phyloP scores from a whole-genome alignment of 495 filamentous ascomycete genomes.

The Cairneyella variabilis region DNA sequence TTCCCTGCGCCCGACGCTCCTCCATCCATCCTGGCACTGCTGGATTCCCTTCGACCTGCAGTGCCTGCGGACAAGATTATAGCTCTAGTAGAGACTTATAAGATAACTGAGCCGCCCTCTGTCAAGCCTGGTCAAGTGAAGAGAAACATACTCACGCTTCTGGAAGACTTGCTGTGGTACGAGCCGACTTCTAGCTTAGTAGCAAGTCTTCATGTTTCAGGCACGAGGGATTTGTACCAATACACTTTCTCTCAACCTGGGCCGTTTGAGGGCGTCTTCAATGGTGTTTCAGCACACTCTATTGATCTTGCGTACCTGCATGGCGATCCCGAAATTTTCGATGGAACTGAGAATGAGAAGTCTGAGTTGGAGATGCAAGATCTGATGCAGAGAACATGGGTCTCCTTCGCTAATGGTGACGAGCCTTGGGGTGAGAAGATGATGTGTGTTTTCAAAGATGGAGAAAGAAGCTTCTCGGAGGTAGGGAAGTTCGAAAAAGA shows the following conservation, averaged over 20 bases:
- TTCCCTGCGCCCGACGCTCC: not conserved
- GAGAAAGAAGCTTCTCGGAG: too few species aligned
- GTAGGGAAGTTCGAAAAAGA: too few species aligned
- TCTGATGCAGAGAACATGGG: not conserved
- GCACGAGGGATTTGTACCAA: not conserved
- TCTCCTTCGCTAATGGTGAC: constrained; percentile 7
- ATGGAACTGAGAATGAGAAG: not conserved
- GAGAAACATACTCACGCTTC: too few species aligned
- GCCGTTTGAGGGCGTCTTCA: not conserved
- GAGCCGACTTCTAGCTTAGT: too few species aligned
- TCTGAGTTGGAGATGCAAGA: not conserved
- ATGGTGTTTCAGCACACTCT: not conserved
- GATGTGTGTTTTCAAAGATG: too few species aligned
- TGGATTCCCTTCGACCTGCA: not conserved
- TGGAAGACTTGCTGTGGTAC: too few species aligned
- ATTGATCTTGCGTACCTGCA: constrained; percentile 13
- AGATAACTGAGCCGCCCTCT: too few species aligned
- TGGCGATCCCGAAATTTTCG: constrained; percentile 5
- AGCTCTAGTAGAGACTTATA: too few species aligned
- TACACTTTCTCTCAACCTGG: not conserved
- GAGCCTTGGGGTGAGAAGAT: constrained; percentile 1
- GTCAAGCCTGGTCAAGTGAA: too few species aligned
- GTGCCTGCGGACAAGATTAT: too few species aligned
- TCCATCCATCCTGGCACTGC: not conserved
- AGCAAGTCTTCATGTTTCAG: not conserved